Percentiles rank a stretch among this genome's conserved stretches.
phyloP scores from a whole-genome alignment of 805 yeast species.

The Candida insectalens region DNA sequence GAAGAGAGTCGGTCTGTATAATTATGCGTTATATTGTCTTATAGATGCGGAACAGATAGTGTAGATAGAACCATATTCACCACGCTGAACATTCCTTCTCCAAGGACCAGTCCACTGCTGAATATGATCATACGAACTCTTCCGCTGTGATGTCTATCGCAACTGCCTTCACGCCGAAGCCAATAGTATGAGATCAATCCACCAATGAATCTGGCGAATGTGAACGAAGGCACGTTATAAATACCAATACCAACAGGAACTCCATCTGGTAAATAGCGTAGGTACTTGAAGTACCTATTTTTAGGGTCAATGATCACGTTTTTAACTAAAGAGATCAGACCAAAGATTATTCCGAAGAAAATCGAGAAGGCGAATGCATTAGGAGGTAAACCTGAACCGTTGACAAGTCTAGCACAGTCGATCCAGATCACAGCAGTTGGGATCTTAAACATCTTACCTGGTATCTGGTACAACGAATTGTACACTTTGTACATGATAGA shows the following conservation, averaged over 20 bases:
- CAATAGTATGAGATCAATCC: conserved; percentile 61
- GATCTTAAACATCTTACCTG: conserved; percentile 69
- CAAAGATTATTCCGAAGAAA: conserved; percentile 59
- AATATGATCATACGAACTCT: conserved; percentile 75
- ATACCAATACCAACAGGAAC: conserved; percentile 97
- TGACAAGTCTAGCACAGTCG: conserved; percentile 87
- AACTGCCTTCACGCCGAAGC: conserved; percentile 27
- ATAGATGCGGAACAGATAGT: conserved; percentile 53
- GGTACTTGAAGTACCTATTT: conserved; percentile 21
- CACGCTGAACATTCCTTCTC: conserved; percentile 87
- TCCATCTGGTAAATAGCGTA: conserved; percentile 75
- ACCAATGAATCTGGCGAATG: conserved; percentile 87
- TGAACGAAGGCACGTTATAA: conserved; percentile 88
- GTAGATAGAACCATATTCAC: conserved; percentile 71
- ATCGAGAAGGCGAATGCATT: conserved; percentile 54
- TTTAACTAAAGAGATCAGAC: conserved; percentile 52
- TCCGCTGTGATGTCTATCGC: conserved; percentile 21
- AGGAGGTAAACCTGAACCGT: conserved; percentile 86
- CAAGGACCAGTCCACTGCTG: conserved; percentile 86
- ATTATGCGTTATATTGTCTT: conserved; percentile 2
- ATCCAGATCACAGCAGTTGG: conserved; percentile 98
- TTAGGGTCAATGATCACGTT: conserved; percentile 37
- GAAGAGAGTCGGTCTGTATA: too few species aligned
- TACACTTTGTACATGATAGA: conserved; percentile 77
- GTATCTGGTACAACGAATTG: conserved; percentile 75